Conservation (phyloP, 1,139 yeast species). For the Hansenula lynferdii region DNA sequence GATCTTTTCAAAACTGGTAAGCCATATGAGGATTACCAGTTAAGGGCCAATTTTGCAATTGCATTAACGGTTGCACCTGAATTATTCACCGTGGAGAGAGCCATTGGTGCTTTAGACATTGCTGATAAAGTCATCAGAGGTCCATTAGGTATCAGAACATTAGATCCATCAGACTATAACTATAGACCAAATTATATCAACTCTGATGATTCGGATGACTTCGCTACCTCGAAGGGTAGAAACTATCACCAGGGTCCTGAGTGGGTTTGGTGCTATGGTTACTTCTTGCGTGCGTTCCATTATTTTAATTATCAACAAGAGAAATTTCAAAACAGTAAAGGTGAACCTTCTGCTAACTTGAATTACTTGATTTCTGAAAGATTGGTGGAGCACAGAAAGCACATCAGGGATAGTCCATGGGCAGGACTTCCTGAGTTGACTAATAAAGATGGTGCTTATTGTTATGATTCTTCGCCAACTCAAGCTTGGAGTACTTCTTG, state of each 20-base stretch:
- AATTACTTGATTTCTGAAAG: slow-evolving; percentile 48
- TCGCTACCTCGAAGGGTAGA: slow-evolving; percentile 91
- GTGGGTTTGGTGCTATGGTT: slow-evolving; percentile 94
- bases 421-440: slow-evolving; percentile 92
- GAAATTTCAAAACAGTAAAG: slow-evolving; percentile 23
- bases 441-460: slow-evolving; percentile 76
- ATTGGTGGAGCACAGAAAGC: slow-evolving; percentile 56
- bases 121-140: slow-evolving; percentile 81
- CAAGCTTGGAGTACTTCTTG: slow-evolving; percentile 97
- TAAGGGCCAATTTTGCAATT: slow-evolving; percentile 87
- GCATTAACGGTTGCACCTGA: slow-evolving; percentile 96
- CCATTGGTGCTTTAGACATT: slow-evolving; percentile 53
- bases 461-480: slow-evolving; percentile 87
- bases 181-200: slow-evolving; percentile 87
- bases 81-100: slow-evolving; percentile 60
- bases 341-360: slow-evolving; percentile 34
- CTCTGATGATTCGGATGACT: slow-evolving; percentile 75
- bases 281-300: slow-evolving; percentile 72
- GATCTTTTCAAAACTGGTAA: slow-evolving; percentile 79
- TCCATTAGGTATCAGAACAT: slow-evolving; percentile 86
- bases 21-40: slow-evolving; percentile 89
- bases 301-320: slow-evolving; percentile 43
- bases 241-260: slow-evolving; percentile 99
- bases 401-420: slow-evolving; percentile 80
- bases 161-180: slow-evolving; percentile 89